Evolutionary conservation across 2,329 filamentous ascomycete species (phyloP).

Genomic region (Tolypocladium cylindrosporum): DNA sequence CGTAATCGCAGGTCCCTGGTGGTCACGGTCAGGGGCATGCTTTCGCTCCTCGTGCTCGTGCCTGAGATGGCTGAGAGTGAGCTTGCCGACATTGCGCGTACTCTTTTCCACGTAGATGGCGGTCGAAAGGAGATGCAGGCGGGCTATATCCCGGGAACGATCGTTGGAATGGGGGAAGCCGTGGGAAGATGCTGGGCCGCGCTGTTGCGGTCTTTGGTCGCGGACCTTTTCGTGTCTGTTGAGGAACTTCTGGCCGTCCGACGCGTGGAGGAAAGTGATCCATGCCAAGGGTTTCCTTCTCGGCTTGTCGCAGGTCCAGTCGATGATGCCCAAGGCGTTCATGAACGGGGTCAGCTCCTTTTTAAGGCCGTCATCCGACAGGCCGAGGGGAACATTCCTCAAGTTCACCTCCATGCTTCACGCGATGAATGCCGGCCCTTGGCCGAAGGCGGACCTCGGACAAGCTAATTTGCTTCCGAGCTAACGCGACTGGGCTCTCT

Average conservation of each 20-base stretch:
- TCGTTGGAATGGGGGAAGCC: background rate
- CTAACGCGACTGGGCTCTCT: no score
- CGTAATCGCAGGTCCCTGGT: conserved; percentile 9
- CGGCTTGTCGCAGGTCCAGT: conserved; percentile 34
- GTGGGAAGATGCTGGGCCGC: background rate
- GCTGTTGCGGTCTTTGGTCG: background rate
- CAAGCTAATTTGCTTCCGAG: no score
- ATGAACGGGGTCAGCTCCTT: conserved; percentile 30
- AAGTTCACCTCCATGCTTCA: conserved; percentile 36
- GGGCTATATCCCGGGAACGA: conserved; percentile 11
- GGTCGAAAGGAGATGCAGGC: conserved; percentile 18
- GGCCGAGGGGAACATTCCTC: conserved; percentile 27
- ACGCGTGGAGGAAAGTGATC: conserved; percentile 30
- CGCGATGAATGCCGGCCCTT: background rate
- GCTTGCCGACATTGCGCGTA: conserved; percentile 16
- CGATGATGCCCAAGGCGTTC: conserved; percentile 25
- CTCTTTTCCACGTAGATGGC: conserved; percentile 22
- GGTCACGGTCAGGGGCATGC: conserved; percentile 3
- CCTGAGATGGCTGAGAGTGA: conserved; percentile 15
- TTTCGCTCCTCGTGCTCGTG: conserved; percentile 15
- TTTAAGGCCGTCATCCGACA: conserved; percentile 27
- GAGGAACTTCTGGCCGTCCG: conserved; percentile 34
- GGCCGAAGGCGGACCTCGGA: no score
- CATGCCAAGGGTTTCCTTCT: conserved; percentile 22
- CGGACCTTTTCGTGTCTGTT: conserved; percentile 18